Evolutionary conservation across 2,329 filamentous ascomycete species (phyloP), one percentile per base, ranked within the genome.

Genomic region (Aspergillus fumigatiaffinis): DNA sequence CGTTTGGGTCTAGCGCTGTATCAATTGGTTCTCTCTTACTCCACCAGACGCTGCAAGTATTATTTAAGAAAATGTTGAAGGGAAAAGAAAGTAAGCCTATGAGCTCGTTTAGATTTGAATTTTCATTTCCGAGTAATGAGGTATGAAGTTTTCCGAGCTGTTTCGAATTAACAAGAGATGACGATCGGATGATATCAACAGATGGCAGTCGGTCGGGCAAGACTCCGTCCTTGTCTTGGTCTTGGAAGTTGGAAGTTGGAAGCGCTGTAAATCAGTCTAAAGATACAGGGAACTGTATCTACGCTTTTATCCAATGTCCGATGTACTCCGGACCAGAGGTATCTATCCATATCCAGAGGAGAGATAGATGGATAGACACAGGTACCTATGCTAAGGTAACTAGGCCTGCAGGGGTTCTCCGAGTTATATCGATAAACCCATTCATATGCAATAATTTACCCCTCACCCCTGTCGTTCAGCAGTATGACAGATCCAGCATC

Each of bases 1-100:
- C 41, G 50, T 64, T 59, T 29, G 55, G 51, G 48, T 65, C 62
- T 12, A 67, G 54, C 28, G 52, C 35, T n/a, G 52, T 54, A 54
- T 54, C 26, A 29, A 9, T 47, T 29, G 23, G 41, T 41, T 52
- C 47, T 46, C 17, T 29, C 17, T 25, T 26, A 6, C 44, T 47
- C 23, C 21, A 10, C 21, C 21, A 38, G 5, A 38, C 32, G 8
- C 10, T 46, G 9, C 14, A 23, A 20, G 8, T 23, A 20, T 23
- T 23, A 20, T 23, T 20, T 17, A 14, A 35, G 12, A 29, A 12
- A 29, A 35, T 6, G 32, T 35, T 23, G 42, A 9, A 23, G 41
- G n/a, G 7, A 44, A 21, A 20, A 20, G 17, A 25, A 25, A 47
- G 23, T 5, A 20, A 41, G 14, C 20, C 42, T 17, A 35, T 25